Base-by-base conservation (phyloP, 176 grass and related monocot genomes). In the Ensete ventricosum region DNA sequence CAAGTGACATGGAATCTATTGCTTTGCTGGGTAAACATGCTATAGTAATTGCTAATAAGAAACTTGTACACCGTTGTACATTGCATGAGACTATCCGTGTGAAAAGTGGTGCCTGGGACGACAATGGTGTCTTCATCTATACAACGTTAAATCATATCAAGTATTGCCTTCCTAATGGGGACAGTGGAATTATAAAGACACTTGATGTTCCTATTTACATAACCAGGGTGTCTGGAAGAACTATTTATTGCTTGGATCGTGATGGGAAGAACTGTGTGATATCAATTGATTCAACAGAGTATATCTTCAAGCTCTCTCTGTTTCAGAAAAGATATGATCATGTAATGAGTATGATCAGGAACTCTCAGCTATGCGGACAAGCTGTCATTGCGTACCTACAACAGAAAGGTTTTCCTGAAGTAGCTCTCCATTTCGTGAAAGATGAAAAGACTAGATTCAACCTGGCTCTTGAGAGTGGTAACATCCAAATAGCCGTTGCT, bases 101-200 rank as follows among this genome's bases (percentile, higher is more conserved):
- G 20, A 99, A 99, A 80, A 99, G 96, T 88, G 96, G 96, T 77
- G 96, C 96, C 21, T 99, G 96, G 96, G 96, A 99, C 86, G 96
- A 99, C 67, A 95, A 99, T 43, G 86, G 84, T 3, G 84, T 99
- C 59, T 95, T 99, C 24, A 79, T 99, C 72, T 99, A 99, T 71
- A 91, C 84, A 10, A 99, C 96, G 11, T 54, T 99, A 82, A 99
- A 99, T 79, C 96, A 99, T 87, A 99, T 99, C 78, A 99, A 99
- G 73, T 99, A 91, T 71, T 99, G 96, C 22, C 88, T 99, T 81
- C 96, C 91, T 23, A 99, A 99, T 77, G 96, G 96, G 50, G 96
- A 99, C 58, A 94, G 81, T 55, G 96, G 96, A 13, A 94, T 99
- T 62, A 91, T 99, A 72, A 99, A 87, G 77, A 99, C 96, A 14